Percentiles rank a stretch among this genome's conserved stretches.
These are phyloP conservation scores for Pseudogymnoascus sp. DNA, from an alignment of 2,329 filamentous ascomycete genomes.

Conservation along the genomic window DNA sequence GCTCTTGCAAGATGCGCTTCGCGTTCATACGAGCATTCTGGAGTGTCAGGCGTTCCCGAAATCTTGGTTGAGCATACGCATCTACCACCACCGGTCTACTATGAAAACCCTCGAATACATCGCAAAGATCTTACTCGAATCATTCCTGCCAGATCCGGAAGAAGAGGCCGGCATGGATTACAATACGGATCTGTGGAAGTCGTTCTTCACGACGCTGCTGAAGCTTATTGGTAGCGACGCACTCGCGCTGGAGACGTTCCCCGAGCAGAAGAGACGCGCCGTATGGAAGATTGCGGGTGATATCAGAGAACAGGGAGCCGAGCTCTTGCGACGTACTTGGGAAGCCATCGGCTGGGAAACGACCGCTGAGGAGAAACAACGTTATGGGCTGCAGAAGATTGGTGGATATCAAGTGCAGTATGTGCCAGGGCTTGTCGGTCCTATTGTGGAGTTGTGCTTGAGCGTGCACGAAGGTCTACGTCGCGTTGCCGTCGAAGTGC, in stretches of 20 bases:
- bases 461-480: slow-evolving; percentile 90
- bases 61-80: slow-evolving; percentile 85
- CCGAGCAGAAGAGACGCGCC: slow-evolving; percentile 88
- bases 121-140: slow-evolving; percentile 68
- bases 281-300: slow-evolving; percentile 99
- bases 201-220: slow-evolving; percentile 82
- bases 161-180: slow-evolving; percentile 70
- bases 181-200: slow-evolving; percentile 87
- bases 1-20: slow-evolving; percentile 69
- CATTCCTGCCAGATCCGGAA: slow-evolving; percentile 78
- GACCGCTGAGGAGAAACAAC: slow-evolving; percentile 63
- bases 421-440: slow-evolving; percentile 81
- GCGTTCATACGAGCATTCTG: slow-evolving; percentile 82
- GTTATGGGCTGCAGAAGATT: slow-evolving; percentile 74
- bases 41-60: slow-evolving; percentile 82
- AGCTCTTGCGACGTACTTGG: slow-evolving; percentile 78
- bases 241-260: slow-evolving; percentile 87
- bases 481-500: slow-evolving; percentile 80
- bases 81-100: slow-evolving; percentile 84
- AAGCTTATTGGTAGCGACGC: slow-evolving; percentile 83
- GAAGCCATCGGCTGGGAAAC: slow-evolving; percentile 96
- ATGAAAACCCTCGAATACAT: slow-evolving; percentile 80
- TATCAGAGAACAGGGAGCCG: slow-evolving; percentile 83
- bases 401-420: slow-evolving; percentile 98
- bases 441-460: slow-evolving; percentile 86